These are phyloP conservation scores for Picea abies DNA, from an alignment of 83 land plant species.

Conservation along the genomic window DNA sequence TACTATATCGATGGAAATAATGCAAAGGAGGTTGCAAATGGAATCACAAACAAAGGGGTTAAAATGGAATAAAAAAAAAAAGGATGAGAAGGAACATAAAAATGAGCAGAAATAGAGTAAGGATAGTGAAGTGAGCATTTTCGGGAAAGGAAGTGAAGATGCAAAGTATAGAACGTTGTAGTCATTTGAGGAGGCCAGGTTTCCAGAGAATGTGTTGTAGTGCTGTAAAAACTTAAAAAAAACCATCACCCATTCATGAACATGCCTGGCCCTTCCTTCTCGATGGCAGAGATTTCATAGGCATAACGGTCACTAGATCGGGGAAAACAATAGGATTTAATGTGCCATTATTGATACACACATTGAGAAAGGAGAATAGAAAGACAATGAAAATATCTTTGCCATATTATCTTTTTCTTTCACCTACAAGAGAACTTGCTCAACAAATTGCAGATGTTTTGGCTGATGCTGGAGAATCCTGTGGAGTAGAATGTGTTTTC, in stretches of 20 bases:
- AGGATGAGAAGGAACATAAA: not conserved
- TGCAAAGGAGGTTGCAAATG: not conserved
- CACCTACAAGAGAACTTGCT: conserved; percentile 36
- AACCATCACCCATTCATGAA: conserved; percentile 93
- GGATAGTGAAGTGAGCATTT: conserved; percentile 23
- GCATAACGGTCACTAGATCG: conserved; percentile 92
- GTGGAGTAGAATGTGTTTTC: too few relatives aligned
- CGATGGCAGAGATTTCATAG: conserved; percentile 88
- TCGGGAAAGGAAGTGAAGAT: conserved; percentile 52
- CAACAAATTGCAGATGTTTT: too few relatives aligned
- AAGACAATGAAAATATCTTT: conserved; percentile 24
- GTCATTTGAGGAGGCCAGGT: conserved; percentile 50
- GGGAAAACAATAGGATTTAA: conserved; percentile 95
- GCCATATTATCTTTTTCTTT: conserved; percentile 84
- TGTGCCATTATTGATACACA: conserved; percentile 85
- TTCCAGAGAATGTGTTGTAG: conserved; percentile 64
- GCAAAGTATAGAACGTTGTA: conserved; percentile 59
- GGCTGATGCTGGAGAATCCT: too few relatives aligned
- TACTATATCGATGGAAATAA: too few relatives aligned
- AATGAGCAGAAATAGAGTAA: conserved; percentile 3
- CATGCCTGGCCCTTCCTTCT: conserved; percentile 91
- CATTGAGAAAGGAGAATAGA: conserved; percentile 49
- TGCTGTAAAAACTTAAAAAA: conserved; percentile 74
- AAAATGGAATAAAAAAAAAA: conserved; percentile 1
- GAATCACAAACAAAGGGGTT: not conserved